Evolutionary conservation across 192 early-diverging fungal genomes (phyloP).

Genomic region (Pilaira anomala): DNA sequence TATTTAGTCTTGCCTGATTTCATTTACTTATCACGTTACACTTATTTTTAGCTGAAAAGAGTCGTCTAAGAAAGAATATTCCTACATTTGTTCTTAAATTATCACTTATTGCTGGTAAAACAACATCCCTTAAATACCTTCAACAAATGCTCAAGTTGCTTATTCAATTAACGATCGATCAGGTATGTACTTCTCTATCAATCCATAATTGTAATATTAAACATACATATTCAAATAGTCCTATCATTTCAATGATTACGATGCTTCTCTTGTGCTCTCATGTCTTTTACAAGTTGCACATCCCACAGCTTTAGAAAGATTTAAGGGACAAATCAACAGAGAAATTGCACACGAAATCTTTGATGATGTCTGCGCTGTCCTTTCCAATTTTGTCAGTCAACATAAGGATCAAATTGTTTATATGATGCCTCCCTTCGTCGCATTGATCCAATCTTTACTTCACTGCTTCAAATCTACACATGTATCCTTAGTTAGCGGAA

Average conservation of each 20-base stretch:
- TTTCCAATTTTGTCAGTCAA: slow-evolving; percentile 46
- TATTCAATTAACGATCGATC: slow-evolving; percentile 34
- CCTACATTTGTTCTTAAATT: slow-evolving; percentile 35
- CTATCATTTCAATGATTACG: slow-evolving; percentile 36
- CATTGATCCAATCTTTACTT: slow-evolving; percentile 52
- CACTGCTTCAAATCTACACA: slow-evolving; percentile 57
- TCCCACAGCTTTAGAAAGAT: slow-evolving; percentile 2
- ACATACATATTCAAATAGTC: slow-evolving; percentile 19
- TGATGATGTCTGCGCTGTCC: slow-evolving; percentile 45
- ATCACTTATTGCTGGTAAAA: slow-evolving; percentile 36
- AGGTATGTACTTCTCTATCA: slow-evolving; percentile 14
- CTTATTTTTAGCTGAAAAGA: slow-evolving; percentile 36
- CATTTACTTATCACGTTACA: too few species aligned
- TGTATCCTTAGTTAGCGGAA: slow-evolving; percentile 35
- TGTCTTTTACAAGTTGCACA: slow-evolving; percentile 22
- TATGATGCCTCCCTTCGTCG: slow-evolving; percentile 47
- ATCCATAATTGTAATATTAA: neutral
- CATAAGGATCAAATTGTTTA: slow-evolving; percentile 48
- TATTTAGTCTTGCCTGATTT: neutral
- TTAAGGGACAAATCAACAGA: slow-evolving; percentile 8
- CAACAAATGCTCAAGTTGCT: slow-evolving; percentile 36
- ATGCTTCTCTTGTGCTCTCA: slow-evolving; percentile 44
- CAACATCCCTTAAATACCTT: slow-evolving; percentile 36
- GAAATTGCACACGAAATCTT: slow-evolving; percentile 42
- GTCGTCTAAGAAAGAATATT: slow-evolving; percentile 36